A percentile compares a stretch with the other conserved stretches of the same genome.
phyloP scores from a whole-genome alignment of 257 asterid genomes.

The Ehretia macrophylla region DNA sequence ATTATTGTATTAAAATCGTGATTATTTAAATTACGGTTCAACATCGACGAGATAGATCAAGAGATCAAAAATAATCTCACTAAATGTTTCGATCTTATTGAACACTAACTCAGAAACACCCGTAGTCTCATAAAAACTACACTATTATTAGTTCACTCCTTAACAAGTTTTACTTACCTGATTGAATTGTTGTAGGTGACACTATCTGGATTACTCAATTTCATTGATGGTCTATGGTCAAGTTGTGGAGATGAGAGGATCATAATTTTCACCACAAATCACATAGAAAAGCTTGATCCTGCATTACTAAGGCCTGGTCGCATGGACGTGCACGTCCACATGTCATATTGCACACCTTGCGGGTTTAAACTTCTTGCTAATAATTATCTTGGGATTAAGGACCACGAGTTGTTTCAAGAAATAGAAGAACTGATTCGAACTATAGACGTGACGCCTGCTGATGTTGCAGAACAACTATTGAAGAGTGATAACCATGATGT shows the following conservation, averaged over 20 bases:
- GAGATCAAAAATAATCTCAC: too few species aligned
- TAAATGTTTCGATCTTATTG: too few species aligned
- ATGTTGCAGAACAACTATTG: constrained; percentile 71
- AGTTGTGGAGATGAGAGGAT: constrained; percentile 66
- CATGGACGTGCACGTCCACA: constrained; percentile 71
- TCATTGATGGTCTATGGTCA: constrained; percentile 75
- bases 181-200: constrained; percentile 36
- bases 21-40: too few species aligned
- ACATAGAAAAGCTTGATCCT: constrained; percentile 57
- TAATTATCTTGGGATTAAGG: constrained; percentile 43
- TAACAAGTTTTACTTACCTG: too few species aligned
- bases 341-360: constrained; percentile 54
- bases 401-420: constrained; percentile 37
- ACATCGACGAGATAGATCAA: too few species aligned
- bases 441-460: constrained; percentile 54
- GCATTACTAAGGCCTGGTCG: constrained; percentile 65
- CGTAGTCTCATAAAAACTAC: too few species aligned
- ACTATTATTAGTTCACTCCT: too few species aligned
- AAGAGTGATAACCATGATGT: constrained; percentile 38
- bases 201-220: constrained; percentile 55
- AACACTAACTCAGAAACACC: too few species aligned
- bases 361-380: constrained; percentile 56
- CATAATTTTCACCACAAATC: constrained; percentile 66
- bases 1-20: too few species aligned
- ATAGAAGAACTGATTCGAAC: constrained; percentile 37